Conservation (phyloP, 805 yeast species). For the Wickerhamiella nectarea region DNA sequence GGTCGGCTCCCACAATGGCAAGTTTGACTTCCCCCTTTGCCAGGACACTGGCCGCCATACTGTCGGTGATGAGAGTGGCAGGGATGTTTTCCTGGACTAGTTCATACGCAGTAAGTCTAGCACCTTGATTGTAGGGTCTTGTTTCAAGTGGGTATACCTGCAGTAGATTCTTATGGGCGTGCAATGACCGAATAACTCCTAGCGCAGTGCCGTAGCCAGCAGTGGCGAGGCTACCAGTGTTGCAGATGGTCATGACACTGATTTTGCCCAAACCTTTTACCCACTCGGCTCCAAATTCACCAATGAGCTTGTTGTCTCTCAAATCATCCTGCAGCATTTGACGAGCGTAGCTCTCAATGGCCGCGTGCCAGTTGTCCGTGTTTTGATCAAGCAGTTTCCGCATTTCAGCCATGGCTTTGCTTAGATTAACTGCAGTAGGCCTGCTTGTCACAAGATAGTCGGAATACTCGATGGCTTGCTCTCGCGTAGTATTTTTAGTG, state of each 20-base stretch:
- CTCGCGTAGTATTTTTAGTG: conserved; percentile 27
- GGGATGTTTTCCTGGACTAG: conserved; percentile 77
- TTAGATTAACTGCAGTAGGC: conserved; percentile 90
- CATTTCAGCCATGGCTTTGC: conserved; percentile 54
- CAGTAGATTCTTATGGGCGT: conserved; percentile 36
- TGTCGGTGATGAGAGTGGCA: conserved; percentile 76
- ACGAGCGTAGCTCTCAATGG: conserved; percentile 24
- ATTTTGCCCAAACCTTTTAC: conserved; percentile 50
- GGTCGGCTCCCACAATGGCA: conserved; percentile 88
- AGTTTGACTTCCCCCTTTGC: conserved; percentile 61
- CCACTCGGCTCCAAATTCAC: conserved; percentile 67
- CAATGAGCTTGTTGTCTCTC: conserved; percentile 62
- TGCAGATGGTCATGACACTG: conserved; percentile 81
- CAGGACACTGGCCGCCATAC: conserved; percentile 74
- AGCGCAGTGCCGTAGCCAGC: conserved; percentile 96
- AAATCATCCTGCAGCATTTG: conserved; percentile 62
- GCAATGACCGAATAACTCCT: conserved; percentile 73
- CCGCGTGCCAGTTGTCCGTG: conserved; percentile 18
- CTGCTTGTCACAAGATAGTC: conserved; percentile 61
- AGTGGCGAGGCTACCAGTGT: conserved; percentile 93
- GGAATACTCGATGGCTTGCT: conserved; percentile 13
- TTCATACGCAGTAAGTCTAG: conserved; percentile 84
- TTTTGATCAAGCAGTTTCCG: conserved; percentile 29
- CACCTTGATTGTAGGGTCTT: conserved; percentile 94
- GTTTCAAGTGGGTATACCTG: conserved; percentile 86